Evolutionary conservation across 2,329 filamentous ascomycete species (phyloP).

Genomic region (Ilyonectria mors-panacis): DNA sequence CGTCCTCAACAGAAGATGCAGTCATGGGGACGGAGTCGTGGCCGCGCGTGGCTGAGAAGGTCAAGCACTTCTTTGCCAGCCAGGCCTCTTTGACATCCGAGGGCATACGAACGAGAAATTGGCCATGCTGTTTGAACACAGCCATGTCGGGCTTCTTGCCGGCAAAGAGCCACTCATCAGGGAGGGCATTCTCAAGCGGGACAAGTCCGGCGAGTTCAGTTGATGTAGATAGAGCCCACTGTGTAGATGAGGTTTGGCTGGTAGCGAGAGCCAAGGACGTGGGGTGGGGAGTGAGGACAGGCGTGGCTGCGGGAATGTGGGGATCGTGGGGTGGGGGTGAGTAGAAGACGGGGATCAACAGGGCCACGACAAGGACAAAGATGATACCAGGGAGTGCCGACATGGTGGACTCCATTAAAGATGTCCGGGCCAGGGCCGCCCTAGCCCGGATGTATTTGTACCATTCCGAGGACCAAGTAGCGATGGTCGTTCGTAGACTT

Average conservation of each 20-base stretch:
- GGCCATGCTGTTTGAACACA: slow-evolving; percentile 57
- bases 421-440: slow-evolving; percentile 29
- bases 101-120: slow-evolving; percentile 70
- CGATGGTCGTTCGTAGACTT: slow-evolving; percentile 24
- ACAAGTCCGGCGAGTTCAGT: slow-evolving; percentile 48
- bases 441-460: slow-evolving; percentile 34
- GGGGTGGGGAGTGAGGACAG: slow-evolving; percentile 44
- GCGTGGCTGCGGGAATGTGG: slow-evolving; percentile 46
- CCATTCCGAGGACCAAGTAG: slow-evolving; percentile 35
- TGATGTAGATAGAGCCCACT: slow-evolving; percentile 31
- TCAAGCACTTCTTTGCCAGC: slow-evolving; percentile 70
- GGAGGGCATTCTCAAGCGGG: slow-evolving; percentile 47
- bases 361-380: slow-evolving; percentile 42
- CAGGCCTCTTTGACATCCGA: slow-evolving; percentile 65
- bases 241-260: slow-evolving; percentile 37
- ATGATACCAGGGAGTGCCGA: slow-evolving; percentile 45
- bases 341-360: slow-evolving; percentile 49
- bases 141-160: slow-evolving; percentile 52
- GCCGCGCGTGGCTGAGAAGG: slow-evolving; percentile 68
- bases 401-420: slow-evolving; percentile 35
- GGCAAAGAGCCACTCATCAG: slow-evolving; percentile 55
- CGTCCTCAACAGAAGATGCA: slow-evolving; percentile 63
- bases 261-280: slow-evolving; percentile 39
- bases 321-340: slow-evolving; percentile 42
- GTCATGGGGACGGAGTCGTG: slow-evolving; percentile 64